Evolutionary conservation across 768 basidiomycete species (phyloP), one percentile per base, ranked within the genome.

Genomic region (Trametopsis cervina): DNA sequence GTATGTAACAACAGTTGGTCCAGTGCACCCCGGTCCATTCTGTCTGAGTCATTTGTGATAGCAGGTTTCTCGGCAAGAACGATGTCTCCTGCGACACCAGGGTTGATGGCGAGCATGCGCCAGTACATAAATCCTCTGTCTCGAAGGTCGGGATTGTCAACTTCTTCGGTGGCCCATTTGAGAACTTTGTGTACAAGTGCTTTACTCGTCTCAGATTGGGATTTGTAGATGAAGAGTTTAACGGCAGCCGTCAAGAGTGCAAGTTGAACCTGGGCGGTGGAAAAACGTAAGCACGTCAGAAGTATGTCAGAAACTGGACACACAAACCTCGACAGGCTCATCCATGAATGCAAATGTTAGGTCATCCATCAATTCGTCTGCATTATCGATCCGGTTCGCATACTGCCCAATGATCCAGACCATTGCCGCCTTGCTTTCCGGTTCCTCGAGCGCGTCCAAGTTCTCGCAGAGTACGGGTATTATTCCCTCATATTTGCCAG

Each of bases 91-190:
- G 96, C 94, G 0, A 85, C 84, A 6, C 83, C 69, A 1, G 94
- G 92, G 61, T 96, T 92, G 58, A 92, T 85, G 7, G 95, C 94
- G 39, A 98, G 77, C 69, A 99, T 76, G 33, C 96, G 83, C 96
- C 96, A 99, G 68, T 98, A 99, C 88, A 99, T 98, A 71, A 94
- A 98, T 2, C 96, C 96, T 52, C 96, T 75, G 66, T 99, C 96
- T 26, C 96, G 79, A 18, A 99, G 73, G 71, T 99, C 96, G 6
- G 96, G 96, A 61, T 99, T 99, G 64, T 99, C 96, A 46, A 96
- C 83, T 56, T 96, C 89, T 63, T 99, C 95, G 5, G 96, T 99
- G 11, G 92, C 85, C 85, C 90, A 91, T 62, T 98, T 97, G 38
- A 99, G 73, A 4, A 98, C 88, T 61, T 93, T 96, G 62, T 92